Evolutionary conservation across 805 yeast genomes (phyloP).

Genomic region (Candida khao-thaluensis): DNA sequence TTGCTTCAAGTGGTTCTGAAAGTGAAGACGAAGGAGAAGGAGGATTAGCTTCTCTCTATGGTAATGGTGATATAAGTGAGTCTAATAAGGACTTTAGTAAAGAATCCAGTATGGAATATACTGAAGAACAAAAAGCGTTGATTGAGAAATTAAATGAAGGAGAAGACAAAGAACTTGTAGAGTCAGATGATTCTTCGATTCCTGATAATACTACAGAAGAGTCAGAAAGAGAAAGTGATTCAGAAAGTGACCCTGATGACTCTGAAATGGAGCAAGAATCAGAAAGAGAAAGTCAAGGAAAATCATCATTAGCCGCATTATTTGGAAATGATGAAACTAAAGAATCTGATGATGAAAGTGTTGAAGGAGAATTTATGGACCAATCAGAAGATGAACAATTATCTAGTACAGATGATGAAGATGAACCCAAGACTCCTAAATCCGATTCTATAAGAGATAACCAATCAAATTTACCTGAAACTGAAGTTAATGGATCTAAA

Average conservation of each 20-base stretch:
- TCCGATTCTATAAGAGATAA: constrained; percentile 11
- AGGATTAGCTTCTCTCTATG: constrained; percentile 36
- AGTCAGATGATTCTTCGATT: constrained; percentile 15
- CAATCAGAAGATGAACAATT: constrained; percentile 22
- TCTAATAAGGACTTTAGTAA: constrained; percentile 2
- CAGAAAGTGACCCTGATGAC: neutral
- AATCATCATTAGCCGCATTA: constrained; percentile 19
- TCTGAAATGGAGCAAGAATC: constrained; percentile 6
- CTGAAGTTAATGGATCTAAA: constrained; percentile 40
- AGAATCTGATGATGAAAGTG: constrained; percentile 20
- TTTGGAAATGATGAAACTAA: constrained; percentile 16
- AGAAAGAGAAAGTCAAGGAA: constrained; percentile 14
- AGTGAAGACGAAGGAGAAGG: constrained; percentile 14
- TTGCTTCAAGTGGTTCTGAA: constrained; percentile 18
- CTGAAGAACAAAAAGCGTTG: constrained; percentile 32
- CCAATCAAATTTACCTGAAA: constrained; percentile 17
- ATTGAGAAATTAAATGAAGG: constrained; percentile 21
- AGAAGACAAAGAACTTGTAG: constrained; percentile 2
- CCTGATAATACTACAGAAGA: constrained; percentile 19
- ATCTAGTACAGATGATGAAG: constrained; percentile 25
- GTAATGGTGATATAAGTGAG: constrained; percentile 13
- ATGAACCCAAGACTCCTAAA: constrained; percentile 35
- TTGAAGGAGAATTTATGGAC: constrained; percentile 11
- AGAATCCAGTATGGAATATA: constrained; percentile 21
- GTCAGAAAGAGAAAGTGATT: constrained; percentile 13